Evolutionary conservation across 495 filamentous ascomycete genomes (phyloP).

Genomic region (Annulohypoxylon nitens): DNA sequence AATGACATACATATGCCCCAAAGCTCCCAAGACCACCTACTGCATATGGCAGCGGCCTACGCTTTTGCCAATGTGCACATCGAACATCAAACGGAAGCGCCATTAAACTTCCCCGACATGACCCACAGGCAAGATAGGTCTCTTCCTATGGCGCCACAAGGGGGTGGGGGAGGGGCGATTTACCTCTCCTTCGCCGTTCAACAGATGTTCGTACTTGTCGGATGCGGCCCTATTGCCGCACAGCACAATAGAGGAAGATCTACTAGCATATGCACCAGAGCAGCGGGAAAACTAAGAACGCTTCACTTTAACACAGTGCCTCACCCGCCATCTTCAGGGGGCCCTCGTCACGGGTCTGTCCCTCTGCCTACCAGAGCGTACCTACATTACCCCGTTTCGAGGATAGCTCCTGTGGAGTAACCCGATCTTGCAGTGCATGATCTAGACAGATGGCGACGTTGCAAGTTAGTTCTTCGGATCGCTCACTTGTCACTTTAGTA

Average conservation of each 20-base stretch:
- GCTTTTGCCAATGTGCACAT: conserved; percentile 15
- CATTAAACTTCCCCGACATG: conserved; percentile 35
- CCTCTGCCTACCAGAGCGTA: conserved; percentile 7
- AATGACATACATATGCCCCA: conserved; percentile 14
- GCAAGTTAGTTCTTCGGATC: conserved; percentile 33
- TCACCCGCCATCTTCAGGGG: not conserved
- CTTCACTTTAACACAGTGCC: conserved; percentile 33
- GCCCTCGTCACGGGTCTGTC: not conserved
- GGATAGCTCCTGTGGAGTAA: conserved; percentile 51
- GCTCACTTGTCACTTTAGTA: conserved; percentile 44
- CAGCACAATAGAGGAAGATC: conserved; percentile 10
- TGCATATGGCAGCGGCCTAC: conserved; percentile 17
- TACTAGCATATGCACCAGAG: conserved; percentile 16
- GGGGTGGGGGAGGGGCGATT: conserved; percentile 39
- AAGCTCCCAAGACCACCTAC: conserved; percentile 24
- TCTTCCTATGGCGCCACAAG: conserved; percentile 29
- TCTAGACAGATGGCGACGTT: conserved; percentile 45
- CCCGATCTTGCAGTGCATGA: conserved; percentile 53
- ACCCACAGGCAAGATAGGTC: conserved; percentile 33
- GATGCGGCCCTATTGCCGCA: conserved; percentile 37
- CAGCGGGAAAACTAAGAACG: not conserved
- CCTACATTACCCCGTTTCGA: conserved; percentile 8
- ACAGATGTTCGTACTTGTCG: conserved; percentile 12
- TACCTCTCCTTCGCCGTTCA: conserved; percentile 19
- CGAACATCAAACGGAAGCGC: conserved; percentile 33